A percentile compares a stretch with the other conserved stretches of the same genome.
Conservation (phyloP, 768 basidiomycete species). For the Tulasnella sp. region DNA sequence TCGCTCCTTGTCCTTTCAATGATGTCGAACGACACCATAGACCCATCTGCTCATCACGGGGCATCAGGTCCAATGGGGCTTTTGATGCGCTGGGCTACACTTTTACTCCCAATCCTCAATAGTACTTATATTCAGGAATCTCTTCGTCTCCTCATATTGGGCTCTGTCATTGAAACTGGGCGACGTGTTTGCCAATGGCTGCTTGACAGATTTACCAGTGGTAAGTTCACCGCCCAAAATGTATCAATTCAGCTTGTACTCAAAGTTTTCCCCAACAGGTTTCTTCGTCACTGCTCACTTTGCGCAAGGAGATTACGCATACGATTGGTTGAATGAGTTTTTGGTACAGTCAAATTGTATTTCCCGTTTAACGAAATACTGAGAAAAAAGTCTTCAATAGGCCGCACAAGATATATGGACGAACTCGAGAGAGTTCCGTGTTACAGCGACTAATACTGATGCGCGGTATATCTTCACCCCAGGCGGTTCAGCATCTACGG, state of each 20-base stretch:
- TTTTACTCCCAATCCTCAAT: conserved; percentile 6
- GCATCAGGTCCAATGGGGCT: no score
- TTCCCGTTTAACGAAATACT: no score
- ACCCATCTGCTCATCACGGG: no score
- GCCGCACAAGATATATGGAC: conserved; percentile 14
- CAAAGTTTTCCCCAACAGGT: no score
- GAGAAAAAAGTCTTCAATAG: no score
- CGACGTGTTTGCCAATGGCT: conserved; percentile 6
- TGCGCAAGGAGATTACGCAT: conserved; percentile 11
- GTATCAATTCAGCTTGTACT: no score
- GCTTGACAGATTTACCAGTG: conserved; percentile 8
- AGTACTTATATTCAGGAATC: conserved; percentile 11
- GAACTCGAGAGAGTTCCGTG: conserved; percentile 11
- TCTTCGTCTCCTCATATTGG: conserved; percentile 10
- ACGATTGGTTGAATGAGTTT: conserved; percentile 14
- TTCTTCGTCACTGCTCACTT: conserved; percentile 15
- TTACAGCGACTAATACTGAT: conserved; percentile 3
- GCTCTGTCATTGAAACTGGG: conserved; percentile 10
- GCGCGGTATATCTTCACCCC: neutral
- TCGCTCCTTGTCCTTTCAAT: no score
- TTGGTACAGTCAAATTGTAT: neutral
- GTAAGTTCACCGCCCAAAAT: no score
- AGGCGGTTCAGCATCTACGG: neutral
- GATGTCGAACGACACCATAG: no score
- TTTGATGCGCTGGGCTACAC: neutral